Conservation (phyloP, 2,329 filamentous ascomycete genomes). For the Cytospora paraplurivora region DNA sequence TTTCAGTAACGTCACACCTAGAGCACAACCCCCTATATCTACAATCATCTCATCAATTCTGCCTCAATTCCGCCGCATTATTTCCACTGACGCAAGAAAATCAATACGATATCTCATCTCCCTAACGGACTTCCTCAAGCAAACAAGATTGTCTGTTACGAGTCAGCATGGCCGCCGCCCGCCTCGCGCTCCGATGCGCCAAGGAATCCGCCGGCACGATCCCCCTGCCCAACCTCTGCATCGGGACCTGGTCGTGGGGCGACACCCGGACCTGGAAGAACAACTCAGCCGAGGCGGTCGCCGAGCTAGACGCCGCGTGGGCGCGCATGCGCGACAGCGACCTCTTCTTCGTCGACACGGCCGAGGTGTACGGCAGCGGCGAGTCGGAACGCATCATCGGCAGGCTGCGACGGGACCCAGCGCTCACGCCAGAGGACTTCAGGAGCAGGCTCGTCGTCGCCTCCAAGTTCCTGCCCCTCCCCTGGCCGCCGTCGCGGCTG, state of each 20-base stretch:
- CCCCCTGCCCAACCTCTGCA: conserved; percentile 56
- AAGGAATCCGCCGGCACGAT: conserved; percentile 29
- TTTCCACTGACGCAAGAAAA: too few species aligned
- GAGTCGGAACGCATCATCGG: conserved; percentile 46
- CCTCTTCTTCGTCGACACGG: conserved; percentile 47
- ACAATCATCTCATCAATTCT: too few species aligned
- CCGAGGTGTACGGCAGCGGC: conserved; percentile 45
- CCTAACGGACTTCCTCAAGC: too few species aligned
- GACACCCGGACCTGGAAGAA: conserved; percentile 68
- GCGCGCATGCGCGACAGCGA: conserved; percentile 39
- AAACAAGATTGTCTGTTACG: background rate
- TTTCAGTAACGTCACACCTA: too few species aligned
- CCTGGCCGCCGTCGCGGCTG: conserved; percentile 25
- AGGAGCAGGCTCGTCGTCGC: conserved; percentile 43
- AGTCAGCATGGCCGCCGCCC: conserved; percentile 23
- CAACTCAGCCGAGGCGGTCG: conserved; percentile 76
- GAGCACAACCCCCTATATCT: too few species aligned
- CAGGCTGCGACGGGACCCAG: conserved; percentile 19
- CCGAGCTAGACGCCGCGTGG: conserved; percentile 59
- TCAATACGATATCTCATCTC: background rate
- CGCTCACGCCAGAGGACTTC: conserved; percentile 41
- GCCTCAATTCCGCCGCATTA: too few species aligned
- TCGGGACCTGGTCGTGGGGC: conserved; percentile 83
- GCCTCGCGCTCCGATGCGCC: conserved; percentile 30
- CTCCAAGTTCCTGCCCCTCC: conserved; percentile 44